Percentiles rank a stretch among this genome's conserved stretches.
Conservation (phyloP, 495 filamentous ascomycete species). For the Tuber aestivum region DNA sequence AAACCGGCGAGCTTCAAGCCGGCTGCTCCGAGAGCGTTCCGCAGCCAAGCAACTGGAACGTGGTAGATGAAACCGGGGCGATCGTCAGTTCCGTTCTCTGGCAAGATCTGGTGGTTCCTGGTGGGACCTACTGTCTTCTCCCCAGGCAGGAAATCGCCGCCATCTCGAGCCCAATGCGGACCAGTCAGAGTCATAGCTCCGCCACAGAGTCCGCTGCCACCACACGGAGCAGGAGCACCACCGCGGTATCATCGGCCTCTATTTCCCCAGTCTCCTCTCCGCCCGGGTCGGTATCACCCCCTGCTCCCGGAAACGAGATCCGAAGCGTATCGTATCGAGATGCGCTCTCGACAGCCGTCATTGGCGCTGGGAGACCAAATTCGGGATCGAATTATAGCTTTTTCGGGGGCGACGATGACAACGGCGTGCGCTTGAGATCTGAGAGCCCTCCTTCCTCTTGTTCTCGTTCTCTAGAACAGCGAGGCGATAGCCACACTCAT, state of each 20-base stretch:
- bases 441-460: slow-evolving; percentile 1
- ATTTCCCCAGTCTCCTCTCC: not conserved
- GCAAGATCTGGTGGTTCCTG: not conserved
- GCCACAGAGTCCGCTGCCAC: not conserved
- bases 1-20: not conserved
- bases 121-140: slow-evolving; percentile 4
- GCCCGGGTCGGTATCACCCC: not conserved
- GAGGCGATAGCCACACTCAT: not conserved
- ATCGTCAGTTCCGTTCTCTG: slow-evolving; percentile 2
- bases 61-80: not conserved
- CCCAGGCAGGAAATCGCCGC: not conserved
- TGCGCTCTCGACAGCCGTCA: not conserved
- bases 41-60: slow-evolving; percentile 2
- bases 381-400: not conserved
- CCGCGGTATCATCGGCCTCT: not conserved
- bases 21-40: slow-evolving; percentile 4
- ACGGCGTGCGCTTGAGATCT: not conserved
- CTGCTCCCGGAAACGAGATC: not conserved
- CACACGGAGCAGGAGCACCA: not conserved
- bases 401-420: not conserved
- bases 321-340: slow-evolving; percentile 2
- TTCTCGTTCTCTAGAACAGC: not conserved
- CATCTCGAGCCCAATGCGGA: not conserved
- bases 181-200: not conserved
- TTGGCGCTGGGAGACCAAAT: not conserved